Evolutionary conservation across 495 filamentous ascomycete genomes (phyloP), one percentile per base, ranked within the genome.

Genomic region (Evernia prunastri): DNA sequence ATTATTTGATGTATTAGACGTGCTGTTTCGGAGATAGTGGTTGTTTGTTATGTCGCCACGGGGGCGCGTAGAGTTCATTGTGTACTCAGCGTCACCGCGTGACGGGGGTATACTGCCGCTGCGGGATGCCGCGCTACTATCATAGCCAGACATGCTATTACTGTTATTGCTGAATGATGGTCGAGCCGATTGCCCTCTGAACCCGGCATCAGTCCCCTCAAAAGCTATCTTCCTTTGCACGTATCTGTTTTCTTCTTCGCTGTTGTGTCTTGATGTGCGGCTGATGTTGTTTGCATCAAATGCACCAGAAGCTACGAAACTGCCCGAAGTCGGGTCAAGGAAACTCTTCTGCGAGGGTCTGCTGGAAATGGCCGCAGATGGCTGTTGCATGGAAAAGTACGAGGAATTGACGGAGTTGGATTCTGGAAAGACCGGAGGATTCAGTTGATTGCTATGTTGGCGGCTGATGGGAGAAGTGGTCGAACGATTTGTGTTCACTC

Each of bases 51-150:
- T 27, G 35, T 69, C 67, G 37, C 54, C 61, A 65, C 54, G 68
- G 57, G 29, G 45, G 39, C 56, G 61, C 37, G 62, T 64, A 2
- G 39, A 23, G 11, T 69, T 70, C 35, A 53, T 53, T 53, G 49
- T 31, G 25, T 56, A 54, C 20, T 74, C 72, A n/a, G 63, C 66
- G 25, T 73, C 70, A 53, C 77, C 71, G 27, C 73, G 71, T 35
- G 78, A 79, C 1, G 75, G 70, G 47, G 78, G 76, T 29, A 77
- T 62, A 61, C 76, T 79, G 23, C 69, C 74, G 43, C 69, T 76
- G 20, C 75, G 64, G 4, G 76, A 78, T 7, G 67, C 69, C 29
- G 69, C 67, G 62, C 63, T 67, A 56, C 76, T 78, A 23, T 66
- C 63, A 60, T 57, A 68, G 58, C 56, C 72, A 56, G 70, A 72